phyloP scores from a whole-genome alignment of 192 early-diverging fungal species.

The Backusella luteola region DNA sequence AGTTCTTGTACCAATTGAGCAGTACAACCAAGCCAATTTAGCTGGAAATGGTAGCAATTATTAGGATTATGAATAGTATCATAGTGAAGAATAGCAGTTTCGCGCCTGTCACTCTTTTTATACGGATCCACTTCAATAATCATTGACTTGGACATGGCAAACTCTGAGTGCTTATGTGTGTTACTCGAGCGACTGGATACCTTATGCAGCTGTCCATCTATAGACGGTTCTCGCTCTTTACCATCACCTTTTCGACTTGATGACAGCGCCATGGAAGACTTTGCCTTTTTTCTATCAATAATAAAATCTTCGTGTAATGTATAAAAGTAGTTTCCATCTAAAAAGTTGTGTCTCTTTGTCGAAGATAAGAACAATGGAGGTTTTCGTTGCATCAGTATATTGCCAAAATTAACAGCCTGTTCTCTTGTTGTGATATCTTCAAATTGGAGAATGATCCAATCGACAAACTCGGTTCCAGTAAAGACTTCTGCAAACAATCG shows the following conservation, averaged over 20 bases:
- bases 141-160: conserved; percentile 65
- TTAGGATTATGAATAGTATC: conserved; percentile 87
- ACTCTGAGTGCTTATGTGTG: not conserved
- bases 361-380: conserved; percentile 67
- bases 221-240: not conserved
- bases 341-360: conserved; percentile 61
- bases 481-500: conserved; percentile 68
- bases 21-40: conserved; percentile 96
- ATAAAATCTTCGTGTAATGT: conserved; percentile 58
- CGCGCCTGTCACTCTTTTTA: conserved; percentile 71
- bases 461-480: conserved; percentile 80
- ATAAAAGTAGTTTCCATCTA: conserved; percentile 94
- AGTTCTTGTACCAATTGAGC: conserved; percentile 85
- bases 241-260: conserved; percentile 18
- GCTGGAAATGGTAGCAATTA: conserved; percentile 89
- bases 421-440: conserved; percentile 71
- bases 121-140: conserved; percentile 85
- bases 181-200: not conserved
- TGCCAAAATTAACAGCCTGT: conserved; percentile 78
- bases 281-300: conserved; percentile 32
- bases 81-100: conserved; percentile 85
- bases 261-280: conserved; percentile 12
- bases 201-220: not conserved
- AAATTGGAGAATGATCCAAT: conserved; percentile 84
- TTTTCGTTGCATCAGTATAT: conserved; percentile 63